Conservation (phyloP, 257 asterid species). For the Solanum lignicaule region DNA sequence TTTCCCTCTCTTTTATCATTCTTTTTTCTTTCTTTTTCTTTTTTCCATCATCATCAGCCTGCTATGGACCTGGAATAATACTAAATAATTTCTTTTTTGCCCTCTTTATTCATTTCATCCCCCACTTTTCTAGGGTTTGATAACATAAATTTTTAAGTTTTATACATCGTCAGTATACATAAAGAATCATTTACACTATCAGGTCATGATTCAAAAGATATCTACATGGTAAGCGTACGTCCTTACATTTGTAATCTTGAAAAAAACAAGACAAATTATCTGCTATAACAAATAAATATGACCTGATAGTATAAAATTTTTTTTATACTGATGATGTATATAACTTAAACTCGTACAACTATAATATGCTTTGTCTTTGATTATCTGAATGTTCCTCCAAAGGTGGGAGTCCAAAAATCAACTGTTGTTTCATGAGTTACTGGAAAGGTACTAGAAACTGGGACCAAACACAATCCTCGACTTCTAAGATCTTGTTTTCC, state of each 20-base stretch:
- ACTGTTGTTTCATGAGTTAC: slow-evolving; percentile 66
- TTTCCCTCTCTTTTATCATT: slow-evolving; percentile 7
- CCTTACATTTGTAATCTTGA: not conserved
- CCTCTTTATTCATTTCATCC: not conserved
- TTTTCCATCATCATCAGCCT: slow-evolving; percentile 5
- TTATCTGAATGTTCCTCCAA: slow-evolving; percentile 76
- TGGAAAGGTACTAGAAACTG: slow-evolving; percentile 81
- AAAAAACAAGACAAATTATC: not conserved
- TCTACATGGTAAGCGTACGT: not conserved
- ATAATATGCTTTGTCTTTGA: not conserved
- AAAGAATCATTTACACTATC: not conserved
- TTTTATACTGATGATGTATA: not conserved
- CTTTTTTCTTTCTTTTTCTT: not conserved
- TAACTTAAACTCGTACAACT: not conserved
- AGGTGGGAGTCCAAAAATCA: slow-evolving; percentile 86
- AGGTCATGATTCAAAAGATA: not conserved
- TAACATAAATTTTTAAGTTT: not conserved
- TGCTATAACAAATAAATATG: not conserved
- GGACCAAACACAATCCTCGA: slow-evolving; percentile 83
- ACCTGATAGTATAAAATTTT: not conserved
- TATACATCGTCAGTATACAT: not conserved
- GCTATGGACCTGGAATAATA: not conserved
- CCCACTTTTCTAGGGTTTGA: slow-evolving; percentile 17
- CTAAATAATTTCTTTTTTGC: not conserved
- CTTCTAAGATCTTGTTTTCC: slow-evolving; percentile 67